Conservation (phyloP, 371 early-diverging fungal species). For the Fennellomyces sp. region DNA sequence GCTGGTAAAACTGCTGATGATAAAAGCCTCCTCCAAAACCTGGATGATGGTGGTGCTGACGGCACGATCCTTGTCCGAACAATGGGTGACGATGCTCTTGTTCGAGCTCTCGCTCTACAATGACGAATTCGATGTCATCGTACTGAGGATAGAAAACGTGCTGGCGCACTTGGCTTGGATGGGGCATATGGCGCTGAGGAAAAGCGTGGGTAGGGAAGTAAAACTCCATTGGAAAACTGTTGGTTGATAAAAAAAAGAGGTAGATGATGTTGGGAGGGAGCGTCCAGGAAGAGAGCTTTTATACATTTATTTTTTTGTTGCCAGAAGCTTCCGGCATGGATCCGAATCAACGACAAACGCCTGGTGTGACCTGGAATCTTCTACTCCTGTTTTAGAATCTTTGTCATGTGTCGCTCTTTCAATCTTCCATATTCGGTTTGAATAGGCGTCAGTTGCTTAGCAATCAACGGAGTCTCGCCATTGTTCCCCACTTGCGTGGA, state of each 20-base stretch:
- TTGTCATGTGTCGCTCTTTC: too few relatives aligned
- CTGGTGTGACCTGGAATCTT: neutral
- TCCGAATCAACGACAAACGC: neutral
- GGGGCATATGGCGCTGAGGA: neutral
- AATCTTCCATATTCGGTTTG: too few relatives aligned
- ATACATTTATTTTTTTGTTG: neutral
- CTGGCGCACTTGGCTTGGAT: too few relatives aligned
- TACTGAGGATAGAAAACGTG: too few relatives aligned
- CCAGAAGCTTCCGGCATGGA: slow-evolving; percentile 3
- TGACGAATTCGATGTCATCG: too few relatives aligned
- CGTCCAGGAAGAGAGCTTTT: neutral
- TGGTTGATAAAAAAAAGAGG: neutral
- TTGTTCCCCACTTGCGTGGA: too few relatives aligned
- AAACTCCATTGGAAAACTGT: neutral
- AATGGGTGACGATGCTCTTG: neutral
- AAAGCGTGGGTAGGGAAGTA: neutral
- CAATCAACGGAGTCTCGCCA: too few relatives aligned
- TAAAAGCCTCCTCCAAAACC: neutral
- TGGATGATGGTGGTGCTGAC: neutral
- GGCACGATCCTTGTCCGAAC: neutral
- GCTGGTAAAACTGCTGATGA: neutral
- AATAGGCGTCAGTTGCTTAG: too few relatives aligned
- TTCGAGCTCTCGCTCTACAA: too few relatives aligned
- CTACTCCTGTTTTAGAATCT: neutral
- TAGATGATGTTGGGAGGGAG: neutral